These are phyloP conservation scores for Cladorrhinum sp. DNA, from an alignment of 2,329 filamentous ascomycete species.

Conservation along the genomic window DNA sequence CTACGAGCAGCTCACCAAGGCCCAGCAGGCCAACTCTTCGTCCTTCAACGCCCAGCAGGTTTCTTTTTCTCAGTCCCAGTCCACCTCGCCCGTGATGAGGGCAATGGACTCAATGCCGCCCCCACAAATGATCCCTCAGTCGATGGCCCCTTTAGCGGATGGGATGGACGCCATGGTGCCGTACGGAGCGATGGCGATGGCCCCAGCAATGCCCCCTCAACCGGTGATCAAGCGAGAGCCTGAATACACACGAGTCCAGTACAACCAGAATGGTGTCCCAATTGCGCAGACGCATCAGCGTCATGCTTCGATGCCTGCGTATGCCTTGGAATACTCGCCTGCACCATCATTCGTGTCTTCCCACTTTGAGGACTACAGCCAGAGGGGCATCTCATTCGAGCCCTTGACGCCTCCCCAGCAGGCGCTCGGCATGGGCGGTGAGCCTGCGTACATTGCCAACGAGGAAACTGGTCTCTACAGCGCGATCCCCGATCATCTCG, in stretches of 20 bases:
- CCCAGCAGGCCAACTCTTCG: constrained; percentile 96
- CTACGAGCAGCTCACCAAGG: constrained; percentile 98
- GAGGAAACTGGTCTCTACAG: constrained; percentile 96
- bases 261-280: constrained; percentile 88
- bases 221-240: constrained; percentile 82
- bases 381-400: constrained; percentile 92
- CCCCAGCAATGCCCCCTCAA: constrained; percentile 65
- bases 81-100: constrained; percentile 83
- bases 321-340: constrained; percentile 91
- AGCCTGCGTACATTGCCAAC: constrained; percentile 96
- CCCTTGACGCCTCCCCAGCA: constrained; percentile 95
- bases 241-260: constrained; percentile 78
- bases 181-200: constrained; percentile 68
- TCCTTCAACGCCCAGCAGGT: constrained; percentile 81
- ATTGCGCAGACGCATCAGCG: constrained; percentile 81
- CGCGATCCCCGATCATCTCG: constrained; percentile 82
- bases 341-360: constrained; percentile 98
- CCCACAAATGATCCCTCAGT: constrained; percentile 54
- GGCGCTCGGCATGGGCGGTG: constrained; percentile 71
- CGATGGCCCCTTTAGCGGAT: constrained; percentile 54
- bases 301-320: constrained; percentile 97
- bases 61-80: constrained; percentile 70
- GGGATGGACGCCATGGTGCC: constrained; percentile 71
- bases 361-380: constrained; percentile 97
- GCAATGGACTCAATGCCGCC: constrained; percentile 90